Base-by-base conservation (phyloP, 352 stramenopile genomes). In the Pythium volutum region DNA sequence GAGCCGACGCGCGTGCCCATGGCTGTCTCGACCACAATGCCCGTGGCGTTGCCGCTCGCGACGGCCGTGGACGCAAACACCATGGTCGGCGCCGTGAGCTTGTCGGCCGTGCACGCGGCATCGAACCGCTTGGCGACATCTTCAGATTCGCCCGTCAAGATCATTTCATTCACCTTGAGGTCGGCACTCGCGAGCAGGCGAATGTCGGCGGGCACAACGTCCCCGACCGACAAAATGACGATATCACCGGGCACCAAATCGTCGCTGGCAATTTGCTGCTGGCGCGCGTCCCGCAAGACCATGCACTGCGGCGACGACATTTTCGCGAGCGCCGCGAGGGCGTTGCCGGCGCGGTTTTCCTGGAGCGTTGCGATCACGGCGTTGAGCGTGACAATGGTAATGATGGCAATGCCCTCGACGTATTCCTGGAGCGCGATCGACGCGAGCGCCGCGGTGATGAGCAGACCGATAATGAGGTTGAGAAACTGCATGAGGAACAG, bases 1-100 rank as follows among this genome's bases (percentile, higher is more conserved):
- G 79, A 84, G 3, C 82, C 80, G 9, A 90, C 82, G n/a, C 81
- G 78, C 0, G 82, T 90, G 59, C 71, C 66, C 82, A 92, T 92
- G 3, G 76, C 82, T 0, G 82, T 92, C 59, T 87, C 82, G 4
- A 92, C 82, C 4, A 92, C 77, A 27, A 92, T 69, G 9, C 78
- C 82, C 14, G 74, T 73, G 2, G 79, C 82, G 45, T 88, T 92
- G 20, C 82, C 82, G 0, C 77, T 75, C 2, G 82, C 97, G 82
- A 73, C 85, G 27, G 59, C 85, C 58, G 74, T 98, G 64, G 62
- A 99, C 58, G 67, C 91, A 72, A 99, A 99, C 0, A 97, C 79
- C 69, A 99, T 91, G 75, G 99, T 84, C 55, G 74, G 73, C 1
- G 79, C 76, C 25, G 80, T 90, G 41, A 88, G 64, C 22, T 66